These are phyloP conservation scores for Fusarium sp. DNA, from an alignment of 2,329 filamentous ascomycete species.

Conservation along the genomic window DNA sequence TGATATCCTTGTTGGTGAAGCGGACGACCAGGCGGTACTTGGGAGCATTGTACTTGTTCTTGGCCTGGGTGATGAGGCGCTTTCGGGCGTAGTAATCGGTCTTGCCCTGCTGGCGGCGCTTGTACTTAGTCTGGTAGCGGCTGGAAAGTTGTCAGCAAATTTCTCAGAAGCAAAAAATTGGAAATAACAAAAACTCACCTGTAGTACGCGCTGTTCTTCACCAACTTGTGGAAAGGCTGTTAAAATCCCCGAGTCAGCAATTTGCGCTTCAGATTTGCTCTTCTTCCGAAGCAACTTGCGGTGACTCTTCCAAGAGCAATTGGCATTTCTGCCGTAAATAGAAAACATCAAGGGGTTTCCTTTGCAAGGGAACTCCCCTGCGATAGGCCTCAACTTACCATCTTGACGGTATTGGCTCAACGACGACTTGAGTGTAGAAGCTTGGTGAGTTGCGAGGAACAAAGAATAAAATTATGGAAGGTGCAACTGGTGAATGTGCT, in stretches of 20 bases:
- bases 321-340: slow-evolving; percentile 57
- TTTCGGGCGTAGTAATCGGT: slow-evolving; percentile 99
- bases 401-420: slow-evolving; percentile 69
- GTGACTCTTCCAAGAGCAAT: slow-evolving; percentile 72
- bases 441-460: slow-evolving; percentile 47
- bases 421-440: slow-evolving; percentile 53
- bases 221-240: slow-evolving; percentile 90
- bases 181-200: slow-evolving; percentile 71
- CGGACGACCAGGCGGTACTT: slow-evolving; percentile 99
- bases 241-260: slow-evolving; percentile 91
- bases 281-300: slow-evolving; percentile 98
- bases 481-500: slow-evolving; percentile 47
- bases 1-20: slow-evolving; percentile 99
- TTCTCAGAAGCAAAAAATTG: neutral
- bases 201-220: slow-evolving; percentile 99
- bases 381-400: slow-evolving; percentile 71
- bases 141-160: slow-evolving; percentile 60
- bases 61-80: slow-evolving; percentile 99
- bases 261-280: slow-evolving; percentile 92
- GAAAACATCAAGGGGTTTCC: slow-evolving; percentile 43
- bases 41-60: slow-evolving; percentile 99
- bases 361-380: slow-evolving; percentile 27
- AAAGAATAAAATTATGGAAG: slow-evolving; percentile 24
- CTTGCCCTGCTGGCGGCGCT: slow-evolving; percentile 94
- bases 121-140: slow-evolving; percentile 99